A percentile compares a stretch with the other conserved stretches of the same genome.
These are phyloP conservation scores for Fusarium compactum DNA, from an alignment of 2,329 filamentous ascomycete genomes.

Conservation along the genomic window DNA sequence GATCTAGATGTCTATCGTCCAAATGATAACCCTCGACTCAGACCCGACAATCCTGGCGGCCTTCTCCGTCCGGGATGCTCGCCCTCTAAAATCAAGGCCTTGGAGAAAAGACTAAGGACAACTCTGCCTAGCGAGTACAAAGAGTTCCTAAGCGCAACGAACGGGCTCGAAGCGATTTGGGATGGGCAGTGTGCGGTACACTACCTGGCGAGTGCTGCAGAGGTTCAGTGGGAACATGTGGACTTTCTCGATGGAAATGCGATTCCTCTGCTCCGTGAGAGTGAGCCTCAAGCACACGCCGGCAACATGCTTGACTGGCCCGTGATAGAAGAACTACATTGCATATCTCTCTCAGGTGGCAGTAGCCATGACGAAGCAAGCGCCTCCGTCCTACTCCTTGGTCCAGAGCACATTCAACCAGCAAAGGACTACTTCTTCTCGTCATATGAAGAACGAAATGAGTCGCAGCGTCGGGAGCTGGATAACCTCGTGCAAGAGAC, in stretches of 20 bases:
- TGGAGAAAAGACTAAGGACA: not conserved
- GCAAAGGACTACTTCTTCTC: slow-evolving; percentile 16
- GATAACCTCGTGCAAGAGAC: slow-evolving; percentile 12
- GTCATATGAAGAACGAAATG: not conserved
- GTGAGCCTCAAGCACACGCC: not conserved
- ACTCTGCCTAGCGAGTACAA: slow-evolving; percentile 8
- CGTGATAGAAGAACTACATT: not conserved
- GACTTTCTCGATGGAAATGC: slow-evolving; percentile 7
- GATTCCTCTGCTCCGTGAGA: not conserved
- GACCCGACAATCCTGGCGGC: not conserved
- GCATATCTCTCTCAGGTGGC: slow-evolving; percentile 2
- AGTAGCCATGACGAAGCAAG: not conserved
- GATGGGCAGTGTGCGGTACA: slow-evolving; percentile 8
- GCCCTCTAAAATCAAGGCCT: not conserved
- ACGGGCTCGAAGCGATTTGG: slow-evolving; percentile 16
- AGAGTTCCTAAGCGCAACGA: not conserved
- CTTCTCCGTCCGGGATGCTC: not conserved
- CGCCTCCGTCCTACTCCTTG: not conserved
- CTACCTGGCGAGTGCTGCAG: slow-evolving; percentile 1
- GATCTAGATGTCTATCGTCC: not conserved
- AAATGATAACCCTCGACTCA: not conserved
- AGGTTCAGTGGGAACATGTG: slow-evolving; percentile 1
- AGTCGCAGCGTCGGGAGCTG: not conserved
- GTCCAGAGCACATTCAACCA: not conserved
- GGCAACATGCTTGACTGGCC: slow-evolving; percentile 3